Evolutionary conservation across 1,139 yeast species (phyloP).

Genomic region (Taphrina sp.): DNA sequence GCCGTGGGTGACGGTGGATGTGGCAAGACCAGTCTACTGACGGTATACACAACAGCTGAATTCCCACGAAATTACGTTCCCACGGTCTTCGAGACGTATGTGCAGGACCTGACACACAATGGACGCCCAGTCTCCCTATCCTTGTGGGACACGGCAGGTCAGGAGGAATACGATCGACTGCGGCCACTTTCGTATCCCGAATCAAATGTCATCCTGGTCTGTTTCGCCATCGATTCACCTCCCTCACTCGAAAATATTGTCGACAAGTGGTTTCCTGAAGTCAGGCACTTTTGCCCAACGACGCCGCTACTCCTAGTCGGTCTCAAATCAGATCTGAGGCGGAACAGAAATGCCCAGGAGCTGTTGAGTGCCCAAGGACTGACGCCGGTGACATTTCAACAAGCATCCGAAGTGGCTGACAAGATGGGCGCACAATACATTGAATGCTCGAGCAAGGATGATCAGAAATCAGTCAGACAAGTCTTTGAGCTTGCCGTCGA

Average conservation of each 20-base stretch:
- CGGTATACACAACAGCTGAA: slow-evolving; percentile 53
- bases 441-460: slow-evolving; percentile 73
- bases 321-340: slow-evolving; percentile 65
- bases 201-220: slow-evolving; percentile 68
- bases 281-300: slow-evolving; percentile 75
- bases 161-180: slow-evolving; percentile 82
- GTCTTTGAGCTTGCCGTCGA: slow-evolving; percentile 53
- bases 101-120: slow-evolving; percentile 54
- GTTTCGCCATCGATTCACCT: slow-evolving; percentile 67
- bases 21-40: slow-evolving; percentile 84
- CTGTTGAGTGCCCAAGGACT: slow-evolving; percentile 42
- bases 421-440: slow-evolving; percentile 73
- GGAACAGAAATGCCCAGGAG: slow-evolving; percentile 43
- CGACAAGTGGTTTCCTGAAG: slow-evolving; percentile 87
- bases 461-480: slow-evolving; percentile 62
- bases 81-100: slow-evolving; percentile 82
- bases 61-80: slow-evolving; percentile 63
- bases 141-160: slow-evolving; percentile 94
- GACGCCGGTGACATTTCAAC: slow-evolving; percentile 53
- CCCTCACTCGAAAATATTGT: slow-evolving; percentile 68
- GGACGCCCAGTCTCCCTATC: slow-evolving; percentile 66
- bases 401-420: slow-evolving; percentile 52
- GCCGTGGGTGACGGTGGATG: slow-evolving; percentile 96
- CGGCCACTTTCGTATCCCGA: slow-evolving; percentile 83
- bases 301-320: slow-evolving; percentile 77